phyloP scores from a whole-genome alignment of 2,329 filamentous ascomycete species.

The Penicillium sp. region DNA sequence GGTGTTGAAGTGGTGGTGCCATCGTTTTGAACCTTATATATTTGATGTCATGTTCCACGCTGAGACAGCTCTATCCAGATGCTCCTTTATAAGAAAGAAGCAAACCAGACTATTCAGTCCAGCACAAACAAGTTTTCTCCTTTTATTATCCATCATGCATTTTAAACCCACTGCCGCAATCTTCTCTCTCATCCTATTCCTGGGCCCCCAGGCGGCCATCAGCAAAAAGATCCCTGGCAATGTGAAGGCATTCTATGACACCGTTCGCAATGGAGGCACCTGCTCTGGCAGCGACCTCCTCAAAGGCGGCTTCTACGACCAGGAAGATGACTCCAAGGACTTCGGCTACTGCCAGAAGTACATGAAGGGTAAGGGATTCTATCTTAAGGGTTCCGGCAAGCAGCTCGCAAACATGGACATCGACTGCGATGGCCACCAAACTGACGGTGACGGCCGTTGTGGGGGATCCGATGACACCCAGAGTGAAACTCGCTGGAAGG shows the following conservation, averaged over 20 bases:
- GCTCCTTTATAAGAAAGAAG: too few species aligned
- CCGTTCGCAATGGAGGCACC: neutral
- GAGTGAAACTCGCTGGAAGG: neutral
- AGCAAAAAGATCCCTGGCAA: neutral
- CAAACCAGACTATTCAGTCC: too few species aligned
- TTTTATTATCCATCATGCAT: too few species aligned
- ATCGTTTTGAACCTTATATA: too few species aligned
- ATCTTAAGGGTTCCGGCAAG: neutral
- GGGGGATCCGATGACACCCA: neutral
- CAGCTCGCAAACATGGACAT: neutral
- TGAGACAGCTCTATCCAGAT: too few species aligned
- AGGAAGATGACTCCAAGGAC: neutral
- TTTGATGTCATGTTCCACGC: too few species aligned
- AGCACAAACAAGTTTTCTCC: too few species aligned
- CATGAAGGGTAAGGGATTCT: neutral
- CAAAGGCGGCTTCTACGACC: neutral
- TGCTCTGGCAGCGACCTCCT: neutral
- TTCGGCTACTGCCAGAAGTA: neutral
- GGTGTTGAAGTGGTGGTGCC: too few species aligned
- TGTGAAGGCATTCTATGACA: neutral
- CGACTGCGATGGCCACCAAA: neutral
- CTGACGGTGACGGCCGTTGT: neutral
- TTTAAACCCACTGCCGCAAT: neutral
- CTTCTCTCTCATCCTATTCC: neutral
- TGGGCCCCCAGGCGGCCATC: neutral